A percentile compares a stretch with the other conserved stretches of the same genome.
Conservation (phyloP, 306 rosid species). For the Dryas octopetala region DNA sequence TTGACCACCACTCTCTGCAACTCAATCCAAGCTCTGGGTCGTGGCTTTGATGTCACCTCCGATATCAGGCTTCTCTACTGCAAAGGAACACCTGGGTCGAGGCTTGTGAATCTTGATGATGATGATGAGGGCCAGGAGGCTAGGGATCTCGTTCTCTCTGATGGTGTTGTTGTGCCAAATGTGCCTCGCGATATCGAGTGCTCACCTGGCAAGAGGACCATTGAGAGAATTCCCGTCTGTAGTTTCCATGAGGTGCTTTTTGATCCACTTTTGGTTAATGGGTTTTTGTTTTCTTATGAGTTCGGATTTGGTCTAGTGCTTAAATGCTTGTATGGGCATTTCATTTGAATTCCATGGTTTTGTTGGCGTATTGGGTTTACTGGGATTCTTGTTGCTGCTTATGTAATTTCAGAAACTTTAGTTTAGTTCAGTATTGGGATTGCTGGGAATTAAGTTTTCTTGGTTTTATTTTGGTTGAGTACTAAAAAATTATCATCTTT, state of each 20-base stretch:
- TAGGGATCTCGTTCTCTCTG: slow-evolving; percentile 61
- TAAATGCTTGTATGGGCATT: slow-evolving; percentile 4
- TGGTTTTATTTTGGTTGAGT: not conserved
- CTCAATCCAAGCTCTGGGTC: slow-evolving; percentile 92
- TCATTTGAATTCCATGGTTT: slow-evolving; percentile 11
- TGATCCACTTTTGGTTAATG: slow-evolving; percentile 12
- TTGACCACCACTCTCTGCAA: slow-evolving; percentile 61
- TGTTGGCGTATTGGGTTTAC: not conserved
- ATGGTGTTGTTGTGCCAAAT: slow-evolving; percentile 53
- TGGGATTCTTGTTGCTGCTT: slow-evolving; percentile 19
- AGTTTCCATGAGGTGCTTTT: slow-evolving; percentile 68
- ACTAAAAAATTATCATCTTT: not conserved
- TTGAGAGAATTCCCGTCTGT: slow-evolving; percentile 52
- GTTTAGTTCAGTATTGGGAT: slow-evolving; percentile 19
- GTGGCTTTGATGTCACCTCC: slow-evolving; percentile 94
- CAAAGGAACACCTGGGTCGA: slow-evolving; percentile 90
- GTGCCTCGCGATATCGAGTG: slow-evolving; percentile 65
- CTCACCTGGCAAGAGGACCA: slow-evolving; percentile 36
- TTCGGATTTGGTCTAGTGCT: slow-evolving; percentile 19
- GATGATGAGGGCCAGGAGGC: slow-evolving; percentile 1
- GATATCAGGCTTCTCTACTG: slow-evolving; percentile 94
- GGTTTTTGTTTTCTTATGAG: slow-evolving; percentile 8
- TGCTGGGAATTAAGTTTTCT: slow-evolving; percentile 1
- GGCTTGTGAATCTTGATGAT: slow-evolving; percentile 68
- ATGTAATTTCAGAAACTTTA: slow-evolving; percentile 14